A percentile compares a stretch with the other conserved stretches of the same genome.
These are phyloP conservation scores for Oidiodendron maius DNA, from an alignment of 495 filamentous ascomycete species.

Conservation along the genomic window DNA sequence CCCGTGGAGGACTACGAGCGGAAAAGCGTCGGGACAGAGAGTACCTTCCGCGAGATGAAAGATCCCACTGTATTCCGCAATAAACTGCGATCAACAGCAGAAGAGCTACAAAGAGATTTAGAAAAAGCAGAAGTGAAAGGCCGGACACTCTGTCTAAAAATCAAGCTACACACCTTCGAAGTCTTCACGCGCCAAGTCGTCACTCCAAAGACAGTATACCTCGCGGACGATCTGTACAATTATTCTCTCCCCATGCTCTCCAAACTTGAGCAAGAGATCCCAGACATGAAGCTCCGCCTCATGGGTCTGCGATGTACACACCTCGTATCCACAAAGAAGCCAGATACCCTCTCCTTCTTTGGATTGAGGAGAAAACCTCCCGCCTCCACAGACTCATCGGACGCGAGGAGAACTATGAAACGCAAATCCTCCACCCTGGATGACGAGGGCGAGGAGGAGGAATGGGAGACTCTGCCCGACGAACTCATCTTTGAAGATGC, in stretches of 20 bases:
- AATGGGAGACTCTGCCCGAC: slow-evolving; percentile 59
- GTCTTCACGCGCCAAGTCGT: slow-evolving; percentile 78
- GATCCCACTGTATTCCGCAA: slow-evolving; percentile 61
- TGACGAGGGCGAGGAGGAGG: slow-evolving; percentile 25
- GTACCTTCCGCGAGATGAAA: slow-evolving; percentile 79
- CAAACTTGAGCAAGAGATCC: slow-evolving; percentile 82
- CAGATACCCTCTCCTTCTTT: slow-evolving; percentile 71
- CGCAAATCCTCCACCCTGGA: slow-evolving; percentile 16
- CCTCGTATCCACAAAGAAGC: slow-evolving; percentile 76
- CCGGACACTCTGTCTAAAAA: slow-evolving; percentile 81
- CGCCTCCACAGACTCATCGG: not conserved
- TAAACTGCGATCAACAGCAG: slow-evolving; percentile 72
- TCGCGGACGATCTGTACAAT: slow-evolving; percentile 77
- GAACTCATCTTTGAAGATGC: slow-evolving; percentile 62
- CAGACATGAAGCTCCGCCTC: slow-evolving; percentile 72
- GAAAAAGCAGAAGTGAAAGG: slow-evolving; percentile 76
- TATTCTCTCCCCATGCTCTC: slow-evolving; percentile 76
- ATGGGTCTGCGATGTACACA: slow-evolving; percentile 88
- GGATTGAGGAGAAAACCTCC: slow-evolving; percentile 43
- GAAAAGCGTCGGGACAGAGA: slow-evolving; percentile 91
- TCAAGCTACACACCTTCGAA: slow-evolving; percentile 92
- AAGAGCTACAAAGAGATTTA: slow-evolving; percentile 87
- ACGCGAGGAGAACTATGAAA: slow-evolving; percentile 8
- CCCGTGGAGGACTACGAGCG: slow-evolving; percentile 87
- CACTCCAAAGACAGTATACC: slow-evolving; percentile 62